Conservation (phyloP, 1,284 basidiomycete genomes). For the Heterobasidion irregulare region DNA sequence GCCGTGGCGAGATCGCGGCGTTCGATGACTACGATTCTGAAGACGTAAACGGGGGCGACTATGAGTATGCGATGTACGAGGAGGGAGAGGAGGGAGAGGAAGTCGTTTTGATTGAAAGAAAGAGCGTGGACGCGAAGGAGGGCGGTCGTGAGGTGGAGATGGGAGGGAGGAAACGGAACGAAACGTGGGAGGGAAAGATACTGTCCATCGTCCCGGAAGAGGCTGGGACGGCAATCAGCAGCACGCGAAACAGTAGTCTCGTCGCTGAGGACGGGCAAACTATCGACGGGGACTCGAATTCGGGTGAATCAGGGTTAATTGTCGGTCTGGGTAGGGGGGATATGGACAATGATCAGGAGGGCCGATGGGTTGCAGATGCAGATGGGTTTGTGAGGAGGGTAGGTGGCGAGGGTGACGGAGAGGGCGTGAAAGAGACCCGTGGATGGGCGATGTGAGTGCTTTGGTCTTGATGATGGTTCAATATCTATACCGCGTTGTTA, state of each 20-base stretch:
- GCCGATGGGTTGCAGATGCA: no score
- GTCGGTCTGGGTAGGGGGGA: background rate
- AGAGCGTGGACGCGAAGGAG: background rate
- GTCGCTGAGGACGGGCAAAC: slow-evolving; percentile 4
- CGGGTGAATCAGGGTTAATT: slow-evolving; percentile 11
- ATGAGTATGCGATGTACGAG: background rate
- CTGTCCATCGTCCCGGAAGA: slow-evolving; percentile 12
- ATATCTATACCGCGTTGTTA: no score
- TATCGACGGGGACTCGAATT: slow-evolving; percentile 11
- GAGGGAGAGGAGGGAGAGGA: background rate
- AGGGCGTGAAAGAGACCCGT: no score
- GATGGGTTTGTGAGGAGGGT: no score
- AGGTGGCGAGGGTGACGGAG: no score
- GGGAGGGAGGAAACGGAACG: background rate
- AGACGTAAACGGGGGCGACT: background rate
- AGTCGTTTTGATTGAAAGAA: background rate
- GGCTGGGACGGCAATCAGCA: background rate
- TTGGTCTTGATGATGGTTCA: no score
- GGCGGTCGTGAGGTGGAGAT: background rate
- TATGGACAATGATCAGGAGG: background rate
- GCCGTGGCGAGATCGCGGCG: background rate
- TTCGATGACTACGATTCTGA: background rate
- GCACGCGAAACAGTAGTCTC: background rate
- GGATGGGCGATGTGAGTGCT: no score
- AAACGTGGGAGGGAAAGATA: slow-evolving; percentile 7